phyloP scores from a whole-genome alignment of 345 rosid genomes.

The Eucalyptus regnans region DNA sequence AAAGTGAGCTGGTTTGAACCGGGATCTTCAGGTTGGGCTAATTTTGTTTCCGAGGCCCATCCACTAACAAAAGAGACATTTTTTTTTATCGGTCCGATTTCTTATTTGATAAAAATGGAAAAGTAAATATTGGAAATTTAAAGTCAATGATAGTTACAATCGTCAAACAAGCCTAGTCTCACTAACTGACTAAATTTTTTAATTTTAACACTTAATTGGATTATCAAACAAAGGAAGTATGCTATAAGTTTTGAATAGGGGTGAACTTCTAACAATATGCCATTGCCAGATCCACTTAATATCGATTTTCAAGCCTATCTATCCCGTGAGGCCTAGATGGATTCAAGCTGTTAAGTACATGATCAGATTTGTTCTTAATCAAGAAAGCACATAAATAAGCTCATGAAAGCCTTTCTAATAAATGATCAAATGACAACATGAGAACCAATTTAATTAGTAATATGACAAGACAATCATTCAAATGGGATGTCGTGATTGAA shows the following conservation, averaged over 20 bases:
- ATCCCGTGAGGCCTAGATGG: not conserved
- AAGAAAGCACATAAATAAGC: too few species aligned
- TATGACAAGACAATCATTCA: not conserved
- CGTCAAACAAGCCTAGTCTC: not conserved
- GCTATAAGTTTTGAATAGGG: not conserved
- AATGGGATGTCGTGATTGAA: not conserved
- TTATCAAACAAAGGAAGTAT: not conserved
- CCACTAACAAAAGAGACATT: not conserved
- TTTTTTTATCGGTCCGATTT: not conserved
- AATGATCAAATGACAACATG: too few species aligned
- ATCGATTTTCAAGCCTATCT: not conserved
- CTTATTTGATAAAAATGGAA: not conserved
- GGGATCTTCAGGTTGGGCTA: not conserved
- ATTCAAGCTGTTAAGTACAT: not conserved
- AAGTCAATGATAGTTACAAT: not conserved
- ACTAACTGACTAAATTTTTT: not conserved
- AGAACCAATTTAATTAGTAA: not conserved
- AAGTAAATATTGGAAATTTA: too few species aligned
- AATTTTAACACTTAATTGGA: not conserved
- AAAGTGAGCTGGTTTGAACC: not conserved
- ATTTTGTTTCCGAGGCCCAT: not conserved
- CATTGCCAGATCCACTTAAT: not conserved
- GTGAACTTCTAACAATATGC: not conserved
- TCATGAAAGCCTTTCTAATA: too few species aligned
- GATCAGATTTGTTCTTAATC: not conserved